Conservation (phyloP, 371 early-diverging fungal species). For the Mucor piriformis region DNA sequence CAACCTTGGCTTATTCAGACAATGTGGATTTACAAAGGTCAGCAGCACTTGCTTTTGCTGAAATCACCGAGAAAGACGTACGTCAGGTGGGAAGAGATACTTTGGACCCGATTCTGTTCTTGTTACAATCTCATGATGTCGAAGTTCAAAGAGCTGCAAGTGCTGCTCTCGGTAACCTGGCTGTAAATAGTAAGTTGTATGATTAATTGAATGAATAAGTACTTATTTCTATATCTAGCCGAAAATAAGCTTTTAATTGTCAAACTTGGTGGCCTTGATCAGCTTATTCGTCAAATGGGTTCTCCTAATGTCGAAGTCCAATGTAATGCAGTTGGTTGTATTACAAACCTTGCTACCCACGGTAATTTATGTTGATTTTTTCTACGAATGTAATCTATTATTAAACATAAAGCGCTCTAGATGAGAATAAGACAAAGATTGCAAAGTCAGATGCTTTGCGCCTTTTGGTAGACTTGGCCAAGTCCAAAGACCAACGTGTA, state of each 20-base stretch:
- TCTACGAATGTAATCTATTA: background rate
- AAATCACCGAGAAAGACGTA: slow-evolving; percentile 89
- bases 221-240: slow-evolving; percentile 29
- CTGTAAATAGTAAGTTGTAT: slow-evolving; percentile 73
- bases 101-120: slow-evolving; percentile 80
- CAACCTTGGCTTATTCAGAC: slow-evolving; percentile 83
- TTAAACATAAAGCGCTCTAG: slow-evolving; percentile 34
- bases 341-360: slow-evolving; percentile 91
- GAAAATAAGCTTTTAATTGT: slow-evolving; percentile 88
- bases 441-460: slow-evolving; percentile 84
- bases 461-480: slow-evolving; percentile 77
- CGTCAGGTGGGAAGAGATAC: slow-evolving; percentile 79
- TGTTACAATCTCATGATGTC: slow-evolving; percentile 83
- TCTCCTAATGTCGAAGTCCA: slow-evolving; percentile 89
- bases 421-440: slow-evolving; percentile 88
- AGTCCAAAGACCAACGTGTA: slow-evolving; percentile 85
- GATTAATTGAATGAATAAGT: background rate
- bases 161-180: slow-evolving; percentile 90
- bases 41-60: slow-evolving; percentile 90
- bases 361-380: slow-evolving; percentile 45
- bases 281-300: slow-evolving; percentile 86
- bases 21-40: slow-evolving; percentile 87
- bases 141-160: slow-evolving; percentile 90
- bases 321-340: slow-evolving; percentile 94
- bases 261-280: slow-evolving; percentile 84